phyloP scores from a whole-genome alignment of 2,329 filamentous ascomycete genomes.

The Lachnellula hyalina region DNA sequence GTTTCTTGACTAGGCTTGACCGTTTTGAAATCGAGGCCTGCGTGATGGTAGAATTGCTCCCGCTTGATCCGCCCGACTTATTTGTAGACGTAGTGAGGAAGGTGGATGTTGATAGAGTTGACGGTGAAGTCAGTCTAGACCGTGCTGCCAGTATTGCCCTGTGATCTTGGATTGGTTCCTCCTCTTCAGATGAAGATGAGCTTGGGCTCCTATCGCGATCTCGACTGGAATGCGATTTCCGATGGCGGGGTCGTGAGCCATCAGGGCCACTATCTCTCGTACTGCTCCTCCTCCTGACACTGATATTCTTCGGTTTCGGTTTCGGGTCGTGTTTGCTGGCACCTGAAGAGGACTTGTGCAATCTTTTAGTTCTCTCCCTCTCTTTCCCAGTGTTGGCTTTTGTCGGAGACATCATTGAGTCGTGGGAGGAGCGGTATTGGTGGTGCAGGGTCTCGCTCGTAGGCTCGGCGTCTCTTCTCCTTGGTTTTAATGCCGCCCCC shows the following conservation, averaged over 20 bases:
- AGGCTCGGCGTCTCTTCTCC: slow-evolving; percentile 10
- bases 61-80: slow-evolving; percentile 36
- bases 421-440: slow-evolving; percentile 9
- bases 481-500: slow-evolving; percentile 8
- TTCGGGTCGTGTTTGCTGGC: slow-evolving; percentile 16
- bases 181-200: slow-evolving; percentile 23
- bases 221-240: slow-evolving; percentile 14
- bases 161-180: slow-evolving; percentile 21
- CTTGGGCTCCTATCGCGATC: slow-evolving; percentile 19
- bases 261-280: slow-evolving; percentile 15
- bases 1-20: slow-evolving; percentile 13
- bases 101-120: slow-evolving; percentile 30
- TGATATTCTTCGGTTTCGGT: slow-evolving; percentile 18
- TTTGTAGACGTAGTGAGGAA: slow-evolving; percentile 28
- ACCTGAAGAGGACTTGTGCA: slow-evolving; percentile 16
- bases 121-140: slow-evolving; percentile 29
- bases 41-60: slow-evolving; percentile 39
- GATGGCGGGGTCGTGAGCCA: slow-evolving; percentile 13
- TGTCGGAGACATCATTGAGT: slow-evolving; percentile 16
- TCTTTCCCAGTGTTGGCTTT: slow-evolving; percentile 22
- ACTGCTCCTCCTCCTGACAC: slow-evolving; percentile 13
- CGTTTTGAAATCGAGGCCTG: slow-evolving; percentile 29
- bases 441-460: slow-evolving; percentile 11
- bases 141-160: slow-evolving; percentile 21
- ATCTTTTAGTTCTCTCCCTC: slow-evolving; percentile 17